A percentile compares a stretch with the other conserved stretches of the same genome.
Conservation (phyloP, 768 basidiomycete species). For the Mycena epipterygia region DNA sequence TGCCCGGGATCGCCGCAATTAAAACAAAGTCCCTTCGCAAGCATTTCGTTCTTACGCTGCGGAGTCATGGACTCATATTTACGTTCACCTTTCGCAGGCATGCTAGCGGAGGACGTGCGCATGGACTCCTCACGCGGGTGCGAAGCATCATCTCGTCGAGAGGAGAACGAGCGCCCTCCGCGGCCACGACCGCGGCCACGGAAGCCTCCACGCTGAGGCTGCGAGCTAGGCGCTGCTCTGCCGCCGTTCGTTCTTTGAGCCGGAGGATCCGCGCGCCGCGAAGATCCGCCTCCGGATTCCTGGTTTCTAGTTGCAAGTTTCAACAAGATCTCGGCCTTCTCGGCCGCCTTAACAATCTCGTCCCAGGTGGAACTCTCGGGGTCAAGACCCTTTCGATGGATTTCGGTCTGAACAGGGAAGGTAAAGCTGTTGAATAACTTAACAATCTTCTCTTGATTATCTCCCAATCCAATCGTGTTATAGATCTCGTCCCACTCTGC, state of each 20-base stretch:
- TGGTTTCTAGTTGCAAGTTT: too few relatives aligned
- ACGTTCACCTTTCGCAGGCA: background rate
- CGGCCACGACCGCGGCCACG: slow-evolving; percentile 43
- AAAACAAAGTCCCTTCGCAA: slow-evolving; percentile 44
- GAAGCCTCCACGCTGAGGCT: background rate
- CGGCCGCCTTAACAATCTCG: slow-evolving; percentile 42
- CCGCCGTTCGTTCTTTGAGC: too few relatives aligned
- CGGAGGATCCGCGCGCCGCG: too few relatives aligned
- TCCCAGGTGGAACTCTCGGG: slow-evolving; percentile 26
- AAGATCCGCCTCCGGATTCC: background rate
- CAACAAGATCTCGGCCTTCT: slow-evolving; percentile 22
- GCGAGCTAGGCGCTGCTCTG: background rate
- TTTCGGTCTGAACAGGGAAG: slow-evolving; percentile 33
- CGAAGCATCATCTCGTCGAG: too few relatives aligned
- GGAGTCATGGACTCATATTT: background rate
- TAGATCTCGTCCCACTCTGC: slow-evolving; percentile 39
- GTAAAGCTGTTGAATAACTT: slow-evolving; percentile 42
- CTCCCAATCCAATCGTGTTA: slow-evolving; percentile 36
- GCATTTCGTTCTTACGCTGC: slow-evolving; percentile 24
- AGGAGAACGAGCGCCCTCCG: slow-evolving; percentile 3
- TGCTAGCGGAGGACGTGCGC: background rate
- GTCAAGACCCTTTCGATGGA: slow-evolving; percentile 36
- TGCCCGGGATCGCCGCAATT: slow-evolving; percentile 44
- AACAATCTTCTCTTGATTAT: slow-evolving; percentile 35
- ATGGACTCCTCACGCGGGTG: background rate